Conservation (phyloP, 176 grass and related monocot genomes). For the Echinochloa phyllopogon region DNA sequence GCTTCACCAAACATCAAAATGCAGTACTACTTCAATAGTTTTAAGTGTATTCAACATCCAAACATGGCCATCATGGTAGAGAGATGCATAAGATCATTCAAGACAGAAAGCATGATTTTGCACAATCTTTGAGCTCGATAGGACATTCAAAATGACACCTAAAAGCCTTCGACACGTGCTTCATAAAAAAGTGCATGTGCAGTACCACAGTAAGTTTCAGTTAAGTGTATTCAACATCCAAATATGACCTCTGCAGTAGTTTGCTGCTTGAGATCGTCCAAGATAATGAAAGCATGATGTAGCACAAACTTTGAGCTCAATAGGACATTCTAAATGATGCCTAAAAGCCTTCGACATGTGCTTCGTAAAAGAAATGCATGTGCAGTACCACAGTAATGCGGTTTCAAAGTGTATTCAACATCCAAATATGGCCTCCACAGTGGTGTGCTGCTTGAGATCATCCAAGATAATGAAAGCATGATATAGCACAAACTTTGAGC, state of each 20-base stretch:
- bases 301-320: conserved; percentile 41
- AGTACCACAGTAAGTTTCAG: conserved; percentile 7
- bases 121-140: conserved; percentile 39
- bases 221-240: conserved; percentile 22
- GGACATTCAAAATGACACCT: conserved; percentile 10
- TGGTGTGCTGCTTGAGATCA: conserved; percentile 22
- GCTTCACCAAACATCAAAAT: neutral
- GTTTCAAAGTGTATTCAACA: conserved; percentile 12
- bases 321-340: conserved; percentile 25
- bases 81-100: conserved; percentile 12
- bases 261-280: conserved; percentile 27
- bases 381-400: neutral
- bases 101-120: neutral
- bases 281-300: conserved; percentile 13
- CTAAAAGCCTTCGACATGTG: conserved; percentile 43
- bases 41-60: conserved; percentile 29
- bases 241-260: neutral
- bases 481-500: conserved; percentile 41
- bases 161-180: neutral
- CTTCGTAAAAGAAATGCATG: neutral
- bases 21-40: conserved; percentile 4
- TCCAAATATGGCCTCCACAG: conserved; percentile 12
- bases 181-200: neutral
- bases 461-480: conserved; percentile 1
- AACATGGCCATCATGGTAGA: conserved; percentile 10